Percentiles rank a stretch among this genome's conserved stretches.
Conservation (phyloP, 805 yeast species). For the Schwanniomyces pseudopolymorphus region DNA sequence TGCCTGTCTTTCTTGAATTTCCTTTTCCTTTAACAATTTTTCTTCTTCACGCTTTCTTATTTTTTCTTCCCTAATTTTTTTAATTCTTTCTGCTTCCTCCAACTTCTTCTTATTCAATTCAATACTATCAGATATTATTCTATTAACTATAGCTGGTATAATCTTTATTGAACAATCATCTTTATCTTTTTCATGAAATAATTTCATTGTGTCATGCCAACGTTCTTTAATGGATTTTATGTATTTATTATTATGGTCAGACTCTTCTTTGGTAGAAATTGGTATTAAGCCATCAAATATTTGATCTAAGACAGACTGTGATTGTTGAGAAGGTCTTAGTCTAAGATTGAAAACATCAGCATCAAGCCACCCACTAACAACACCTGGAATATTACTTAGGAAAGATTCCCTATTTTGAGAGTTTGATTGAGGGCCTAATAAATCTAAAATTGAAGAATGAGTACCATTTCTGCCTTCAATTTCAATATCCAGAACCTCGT, state of each 20-base stretch:
- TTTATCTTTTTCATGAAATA: conserved; percentile 47
- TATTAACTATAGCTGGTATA: conserved; percentile 41
- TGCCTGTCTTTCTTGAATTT: conserved; percentile 20
- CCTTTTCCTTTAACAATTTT: conserved; percentile 24
- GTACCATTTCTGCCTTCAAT: conserved; percentile 15
- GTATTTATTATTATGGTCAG: conserved; percentile 21
- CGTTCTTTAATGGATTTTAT: conserved; percentile 58
- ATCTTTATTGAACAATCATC: conserved; percentile 21
- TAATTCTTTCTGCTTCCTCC: conserved; percentile 24
- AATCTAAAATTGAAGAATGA: conserved; percentile 21
- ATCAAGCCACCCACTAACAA: conserved; percentile 8
- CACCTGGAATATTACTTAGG: conserved; percentile 8
- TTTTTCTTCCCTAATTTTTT: conserved; percentile 29
- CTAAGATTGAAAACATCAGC: conserved; percentile 14
- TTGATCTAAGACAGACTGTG: conserved; percentile 22
- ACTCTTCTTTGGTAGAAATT: conserved; percentile 9
- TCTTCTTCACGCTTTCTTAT: conserved; percentile 30
- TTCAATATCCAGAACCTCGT: conserved; percentile 19
- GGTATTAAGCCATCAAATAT: conserved; percentile 22
- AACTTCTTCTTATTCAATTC: conserved; percentile 29
- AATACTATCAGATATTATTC: conserved; percentile 50
- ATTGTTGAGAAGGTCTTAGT: conserved; percentile 24
- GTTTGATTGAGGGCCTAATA: conserved; percentile 19
- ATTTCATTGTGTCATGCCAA: conserved; percentile 60
- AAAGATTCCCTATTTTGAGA: conserved; percentile 15